A percentile compares a stretch with the other conserved stretches of the same genome.
phyloP scores from a whole-genome alignment of 305 asterid genomes.

The Plantago coronopus region DNA sequence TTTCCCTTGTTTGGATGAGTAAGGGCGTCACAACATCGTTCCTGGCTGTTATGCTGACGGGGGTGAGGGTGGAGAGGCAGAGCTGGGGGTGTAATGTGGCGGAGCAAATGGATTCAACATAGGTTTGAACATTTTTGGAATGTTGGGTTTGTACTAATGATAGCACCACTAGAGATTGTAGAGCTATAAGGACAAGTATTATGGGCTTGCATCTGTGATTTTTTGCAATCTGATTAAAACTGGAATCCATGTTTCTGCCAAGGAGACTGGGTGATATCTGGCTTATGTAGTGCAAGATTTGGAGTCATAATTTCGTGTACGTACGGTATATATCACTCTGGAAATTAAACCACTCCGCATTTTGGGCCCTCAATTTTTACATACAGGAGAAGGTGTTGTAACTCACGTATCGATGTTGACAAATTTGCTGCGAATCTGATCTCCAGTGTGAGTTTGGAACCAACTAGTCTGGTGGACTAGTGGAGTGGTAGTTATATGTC shows the following conservation, averaged over 20 bases:
- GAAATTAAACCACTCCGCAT: too few species aligned
- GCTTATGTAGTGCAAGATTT: slow-evolving; percentile 2
- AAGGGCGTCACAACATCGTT: slow-evolving; percentile 41
- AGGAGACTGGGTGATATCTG: not conserved
- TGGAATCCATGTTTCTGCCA: not conserved
- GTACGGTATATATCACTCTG: too few species aligned
- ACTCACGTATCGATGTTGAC: too few species aligned
- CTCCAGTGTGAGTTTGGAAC: too few species aligned
- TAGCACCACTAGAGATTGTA: slow-evolving; percentile 28
- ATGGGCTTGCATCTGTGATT: slow-evolving; percentile 9
- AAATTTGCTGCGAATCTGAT: too few species aligned
- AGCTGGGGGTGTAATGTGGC: slow-evolving; percentile 54
- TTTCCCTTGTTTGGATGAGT: slow-evolving; percentile 46
- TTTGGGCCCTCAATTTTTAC: too few species aligned
- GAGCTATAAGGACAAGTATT: slow-evolving; percentile 22
- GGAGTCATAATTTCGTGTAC: not conserved
- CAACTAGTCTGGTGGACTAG: too few species aligned
- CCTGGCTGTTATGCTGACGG: slow-evolving; percentile 28
- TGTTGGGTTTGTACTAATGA: slow-evolving; percentile 22
- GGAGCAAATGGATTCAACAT: slow-evolving; percentile 44
- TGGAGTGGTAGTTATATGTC: too few species aligned
- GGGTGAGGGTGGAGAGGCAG: slow-evolving; percentile 43
- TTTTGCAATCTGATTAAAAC: not conserved
- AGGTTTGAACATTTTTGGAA: slow-evolving; percentile 6
- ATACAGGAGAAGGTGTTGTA: too few species aligned